Conservation (phyloP, 768 basidiomycete genomes). For the Candolleomyces eurysporus region DNA sequence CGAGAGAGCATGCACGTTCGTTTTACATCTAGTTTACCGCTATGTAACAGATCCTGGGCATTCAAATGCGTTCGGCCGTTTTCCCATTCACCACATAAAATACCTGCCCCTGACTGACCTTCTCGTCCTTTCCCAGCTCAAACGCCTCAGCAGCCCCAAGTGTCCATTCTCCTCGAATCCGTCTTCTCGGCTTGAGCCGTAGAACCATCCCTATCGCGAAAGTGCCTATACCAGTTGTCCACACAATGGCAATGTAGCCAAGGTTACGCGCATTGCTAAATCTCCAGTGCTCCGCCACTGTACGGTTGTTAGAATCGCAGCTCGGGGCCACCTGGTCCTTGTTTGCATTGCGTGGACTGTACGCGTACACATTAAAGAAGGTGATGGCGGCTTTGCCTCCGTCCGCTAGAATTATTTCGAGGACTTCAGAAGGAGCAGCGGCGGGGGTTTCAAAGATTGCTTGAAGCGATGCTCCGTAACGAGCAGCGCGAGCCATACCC, state of each 20-base stretch:
- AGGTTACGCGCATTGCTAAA: neutral
- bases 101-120: neutral
- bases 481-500: neutral
- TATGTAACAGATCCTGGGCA: no score
- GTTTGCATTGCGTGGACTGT: neutral
- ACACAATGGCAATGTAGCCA: neutral
- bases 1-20: no score
- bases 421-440: neutral
- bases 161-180: neutral
- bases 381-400: slow-evolving; percentile 1
- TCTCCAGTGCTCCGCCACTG: neutral
- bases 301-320: neutral
- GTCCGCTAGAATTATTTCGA: neutral
- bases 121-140: neutral
- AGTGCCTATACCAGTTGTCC: neutral
- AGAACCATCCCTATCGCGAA: neutral
- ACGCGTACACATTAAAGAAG: neutral
- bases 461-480: neutral
- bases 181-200: neutral
- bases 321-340: neutral
- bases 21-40: no score
- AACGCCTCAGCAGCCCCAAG: neutral
- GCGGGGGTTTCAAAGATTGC: no score
- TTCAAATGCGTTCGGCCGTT: neutral
- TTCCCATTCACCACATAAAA: neutral